Evolutionary conservation across 139 green algal genomes (phyloP).

Genomic region (Coccomyxa sp.): DNA sequence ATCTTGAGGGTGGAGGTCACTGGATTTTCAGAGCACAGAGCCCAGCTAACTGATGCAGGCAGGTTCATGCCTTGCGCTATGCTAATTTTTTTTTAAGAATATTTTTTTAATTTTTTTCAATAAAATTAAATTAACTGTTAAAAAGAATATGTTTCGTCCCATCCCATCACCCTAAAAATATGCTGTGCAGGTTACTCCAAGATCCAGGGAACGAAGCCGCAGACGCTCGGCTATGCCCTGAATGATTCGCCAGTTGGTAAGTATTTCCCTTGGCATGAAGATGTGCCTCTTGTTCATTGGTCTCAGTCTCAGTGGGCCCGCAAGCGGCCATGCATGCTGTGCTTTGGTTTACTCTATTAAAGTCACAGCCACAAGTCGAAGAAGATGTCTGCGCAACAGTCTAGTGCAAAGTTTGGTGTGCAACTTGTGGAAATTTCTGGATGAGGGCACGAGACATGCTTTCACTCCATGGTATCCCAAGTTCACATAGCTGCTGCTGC

Average conservation of each 20-base stretch:
- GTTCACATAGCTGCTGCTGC: too few relatives aligned
- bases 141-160: too few relatives aligned
- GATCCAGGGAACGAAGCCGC: conserved; percentile 15
- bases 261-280: not conserved
- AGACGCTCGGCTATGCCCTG: conserved; percentile 22
- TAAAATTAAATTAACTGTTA: too few relatives aligned
- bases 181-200: conserved; percentile 5
- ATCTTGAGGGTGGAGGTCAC: too few relatives aligned
- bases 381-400: not conserved
- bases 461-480: too few relatives aligned
- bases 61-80: not conserved
- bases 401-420: too few relatives aligned
- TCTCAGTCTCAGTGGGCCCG: not conserved
- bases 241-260: conserved; percentile 18
- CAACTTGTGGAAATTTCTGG: too few relatives aligned
- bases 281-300: not conserved
- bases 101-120: too few relatives aligned
- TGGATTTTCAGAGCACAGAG: too few relatives aligned
- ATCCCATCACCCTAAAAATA: too few relatives aligned
- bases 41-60: too few relatives aligned
- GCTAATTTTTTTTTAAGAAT: not conserved
- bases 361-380: not conserved
- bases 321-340: not conserved
- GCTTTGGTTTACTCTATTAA: not conserved
- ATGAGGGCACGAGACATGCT: too few relatives aligned